These are phyloP conservation scores for Adansonia gregorii DNA, from an alignment of 441 rosid genomes.

Conservation along the genomic window DNA sequence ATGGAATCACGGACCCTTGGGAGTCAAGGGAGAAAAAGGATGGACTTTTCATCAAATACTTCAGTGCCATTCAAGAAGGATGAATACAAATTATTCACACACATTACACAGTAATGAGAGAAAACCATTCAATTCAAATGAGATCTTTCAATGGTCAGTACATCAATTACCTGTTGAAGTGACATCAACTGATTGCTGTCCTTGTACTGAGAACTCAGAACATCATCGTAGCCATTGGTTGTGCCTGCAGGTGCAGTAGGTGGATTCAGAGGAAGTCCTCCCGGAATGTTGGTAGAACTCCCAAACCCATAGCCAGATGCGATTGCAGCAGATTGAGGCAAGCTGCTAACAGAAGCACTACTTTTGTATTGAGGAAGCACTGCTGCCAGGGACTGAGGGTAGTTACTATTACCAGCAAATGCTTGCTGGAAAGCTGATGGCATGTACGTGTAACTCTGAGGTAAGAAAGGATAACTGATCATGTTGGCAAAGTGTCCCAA, in stretches of 20 bases:
- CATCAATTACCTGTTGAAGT: slow-evolving; percentile 72
- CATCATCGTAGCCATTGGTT: slow-evolving; percentile 71
- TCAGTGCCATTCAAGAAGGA: background rate
- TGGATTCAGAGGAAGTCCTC: slow-evolving; percentile 69
- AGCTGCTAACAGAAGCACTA: slow-evolving; percentile 71
- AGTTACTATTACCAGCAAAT: slow-evolving; percentile 76
- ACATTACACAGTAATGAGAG: background rate
- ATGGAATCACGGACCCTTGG: background rate
- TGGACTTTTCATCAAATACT: background rate
- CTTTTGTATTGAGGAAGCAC: slow-evolving; percentile 88
- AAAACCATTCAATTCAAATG: background rate
- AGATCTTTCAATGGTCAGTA: slow-evolving; percentile 16
- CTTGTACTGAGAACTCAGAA: slow-evolving; percentile 83
- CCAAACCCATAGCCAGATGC: slow-evolving; percentile 93
- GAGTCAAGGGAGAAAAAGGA: background rate
- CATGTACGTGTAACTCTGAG: slow-evolving; percentile 91
- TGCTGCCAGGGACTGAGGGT: slow-evolving; percentile 89
- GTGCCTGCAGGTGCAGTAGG: slow-evolving; percentile 71
- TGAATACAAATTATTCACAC: background rate
- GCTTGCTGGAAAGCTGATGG: slow-evolving; percentile 94
- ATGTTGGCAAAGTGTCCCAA: slow-evolving; percentile 85
- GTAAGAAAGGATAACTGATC: slow-evolving; percentile 86
- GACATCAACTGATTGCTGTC: slow-evolving; percentile 76
- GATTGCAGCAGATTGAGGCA: slow-evolving; percentile 89
- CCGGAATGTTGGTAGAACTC: slow-evolving; percentile 67